These are phyloP conservation scores for Umbelopsis sp. DNA, from an alignment of 192 early-diverging fungal genomes.

Conservation along the genomic window DNA sequence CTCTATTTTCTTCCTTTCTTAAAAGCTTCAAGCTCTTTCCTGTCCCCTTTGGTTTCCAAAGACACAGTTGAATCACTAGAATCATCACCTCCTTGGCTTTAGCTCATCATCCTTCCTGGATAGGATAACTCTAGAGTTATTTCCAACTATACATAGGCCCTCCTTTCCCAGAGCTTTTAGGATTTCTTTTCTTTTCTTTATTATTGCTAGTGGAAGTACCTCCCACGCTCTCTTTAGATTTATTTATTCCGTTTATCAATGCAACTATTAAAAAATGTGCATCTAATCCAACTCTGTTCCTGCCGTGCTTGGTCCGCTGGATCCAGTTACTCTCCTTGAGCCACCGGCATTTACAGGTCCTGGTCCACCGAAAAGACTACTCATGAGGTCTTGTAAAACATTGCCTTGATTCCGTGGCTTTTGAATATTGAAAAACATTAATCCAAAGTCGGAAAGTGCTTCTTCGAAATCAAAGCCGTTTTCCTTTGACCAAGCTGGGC, in stretches of 20 bases:
- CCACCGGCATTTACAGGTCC: constrained; percentile 11
- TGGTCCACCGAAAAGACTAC: constrained; percentile 49
- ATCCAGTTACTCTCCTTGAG: neutral
- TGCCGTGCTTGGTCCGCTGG: neutral
- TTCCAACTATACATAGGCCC: neutral
- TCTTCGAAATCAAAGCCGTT: constrained; percentile 44
- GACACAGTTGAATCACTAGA: neutral
- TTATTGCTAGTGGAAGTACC: neutral
- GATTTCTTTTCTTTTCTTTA: neutral
- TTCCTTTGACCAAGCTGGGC: constrained; percentile 18
- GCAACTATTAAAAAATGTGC: neutral
- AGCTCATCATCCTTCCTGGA: neutral
- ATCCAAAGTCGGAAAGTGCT: constrained; percentile 49
- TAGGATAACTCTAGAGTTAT: neutral
- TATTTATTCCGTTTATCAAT: neutral
- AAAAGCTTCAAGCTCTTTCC: neutral
- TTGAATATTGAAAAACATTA: constrained; percentile 48
- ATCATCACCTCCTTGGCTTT: neutral
- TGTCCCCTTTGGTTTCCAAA: neutral
- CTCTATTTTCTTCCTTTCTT: neutral
- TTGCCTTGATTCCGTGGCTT: constrained; percentile 49
- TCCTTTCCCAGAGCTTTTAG: neutral
- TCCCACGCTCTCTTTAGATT: neutral
- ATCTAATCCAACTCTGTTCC: constrained; percentile 14
- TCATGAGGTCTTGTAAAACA: constrained; percentile 53